Percentiles rank a stretch among this genome's conserved stretches.
These are phyloP conservation scores for Penicillium arizonense DNA, from an alignment of 495 filamentous ascomycete species.

Conservation along the genomic window DNA sequence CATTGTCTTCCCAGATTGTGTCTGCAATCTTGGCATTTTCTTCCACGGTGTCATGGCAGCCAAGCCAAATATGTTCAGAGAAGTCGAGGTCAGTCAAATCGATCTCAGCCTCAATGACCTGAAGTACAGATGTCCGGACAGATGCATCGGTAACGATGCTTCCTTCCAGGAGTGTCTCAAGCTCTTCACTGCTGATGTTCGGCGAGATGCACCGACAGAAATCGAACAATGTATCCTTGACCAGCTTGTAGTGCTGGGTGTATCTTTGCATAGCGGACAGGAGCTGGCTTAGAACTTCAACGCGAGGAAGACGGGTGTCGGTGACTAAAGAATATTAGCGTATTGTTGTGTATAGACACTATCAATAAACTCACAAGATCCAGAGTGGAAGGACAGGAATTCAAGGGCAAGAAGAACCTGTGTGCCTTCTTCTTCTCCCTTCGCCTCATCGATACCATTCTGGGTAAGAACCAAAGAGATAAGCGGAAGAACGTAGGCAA, in stretches of 20 bases:
- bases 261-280: constrained; percentile 84
- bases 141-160: constrained; percentile 72
- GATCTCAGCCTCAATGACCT: constrained; percentile 85
- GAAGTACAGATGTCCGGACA: constrained; percentile 84
- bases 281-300: constrained; percentile 64
- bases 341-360: background rate
- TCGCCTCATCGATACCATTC: constrained; percentile 69
- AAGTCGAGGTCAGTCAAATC: constrained; percentile 84
- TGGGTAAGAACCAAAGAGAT: constrained; percentile 70
- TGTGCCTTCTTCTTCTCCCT: constrained; percentile 72
- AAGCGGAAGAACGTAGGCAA: constrained; percentile 84
- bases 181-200: constrained; percentile 69
- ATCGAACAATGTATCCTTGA: constrained; percentile 88
- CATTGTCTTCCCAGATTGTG: constrained; percentile 94
- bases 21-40: constrained; percentile 83
- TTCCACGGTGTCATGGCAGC: constrained; percentile 83
- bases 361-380: constrained; percentile 49
- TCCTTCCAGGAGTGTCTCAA: constrained; percentile 67
- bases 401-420: constrained; percentile 91
- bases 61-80: constrained; percentile 89
- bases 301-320: constrained; percentile 71
- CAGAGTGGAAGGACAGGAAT: constrained; percentile 83
- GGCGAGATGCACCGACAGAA: constrained; percentile 75
- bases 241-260: constrained; percentile 86
- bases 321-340: constrained; percentile 41